Conservation (phyloP, 139 green algal species). For the Asterochloris erici region DNA sequence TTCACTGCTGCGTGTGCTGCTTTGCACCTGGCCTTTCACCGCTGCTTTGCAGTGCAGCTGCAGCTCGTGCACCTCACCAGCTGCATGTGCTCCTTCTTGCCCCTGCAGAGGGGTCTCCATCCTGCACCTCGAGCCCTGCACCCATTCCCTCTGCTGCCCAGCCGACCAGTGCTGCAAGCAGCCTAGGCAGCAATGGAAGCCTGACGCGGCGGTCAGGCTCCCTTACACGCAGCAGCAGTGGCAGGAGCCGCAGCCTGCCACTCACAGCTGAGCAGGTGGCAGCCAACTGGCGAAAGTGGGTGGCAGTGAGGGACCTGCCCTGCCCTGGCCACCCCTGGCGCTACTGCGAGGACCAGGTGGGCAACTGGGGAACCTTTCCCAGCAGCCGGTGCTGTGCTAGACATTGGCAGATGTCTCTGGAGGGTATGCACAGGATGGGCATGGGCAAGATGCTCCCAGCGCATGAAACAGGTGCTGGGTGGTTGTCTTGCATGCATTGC, state of each 20-base stretch:
- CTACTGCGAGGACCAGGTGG: constrained; percentile 9
- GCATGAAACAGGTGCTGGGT: too few relatives aligned
- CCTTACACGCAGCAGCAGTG: not conserved
- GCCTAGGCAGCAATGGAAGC: not conserved
- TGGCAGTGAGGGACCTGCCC: constrained; percentile 18
- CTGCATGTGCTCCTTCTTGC: not conserved
- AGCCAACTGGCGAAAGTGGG: constrained; percentile 20
- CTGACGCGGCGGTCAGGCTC: not conserved
- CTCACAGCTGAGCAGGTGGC: not conserved
- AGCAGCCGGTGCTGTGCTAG: too few relatives aligned
- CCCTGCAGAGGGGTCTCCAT: not conserved
- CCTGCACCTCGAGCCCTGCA: not conserved
- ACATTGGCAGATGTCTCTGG: too few relatives aligned
- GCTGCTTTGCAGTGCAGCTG: too few relatives aligned
- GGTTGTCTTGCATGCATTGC: too few relatives aligned
- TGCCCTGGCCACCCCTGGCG: constrained; percentile 26
- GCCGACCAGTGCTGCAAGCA: not conserved
- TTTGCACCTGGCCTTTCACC: not conserved
- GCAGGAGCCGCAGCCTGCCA: not conserved
- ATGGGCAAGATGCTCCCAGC: too few relatives aligned
- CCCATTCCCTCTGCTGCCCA: not conserved
- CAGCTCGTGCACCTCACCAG: too few relatives aligned
- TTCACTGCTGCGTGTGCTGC: not conserved
- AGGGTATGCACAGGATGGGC: too few relatives aligned
- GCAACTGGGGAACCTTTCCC: not conserved